Base-by-base conservation (phyloP, 2,329 filamentous ascomycete species). In the Aureobasidium leucospermi region DNA sequence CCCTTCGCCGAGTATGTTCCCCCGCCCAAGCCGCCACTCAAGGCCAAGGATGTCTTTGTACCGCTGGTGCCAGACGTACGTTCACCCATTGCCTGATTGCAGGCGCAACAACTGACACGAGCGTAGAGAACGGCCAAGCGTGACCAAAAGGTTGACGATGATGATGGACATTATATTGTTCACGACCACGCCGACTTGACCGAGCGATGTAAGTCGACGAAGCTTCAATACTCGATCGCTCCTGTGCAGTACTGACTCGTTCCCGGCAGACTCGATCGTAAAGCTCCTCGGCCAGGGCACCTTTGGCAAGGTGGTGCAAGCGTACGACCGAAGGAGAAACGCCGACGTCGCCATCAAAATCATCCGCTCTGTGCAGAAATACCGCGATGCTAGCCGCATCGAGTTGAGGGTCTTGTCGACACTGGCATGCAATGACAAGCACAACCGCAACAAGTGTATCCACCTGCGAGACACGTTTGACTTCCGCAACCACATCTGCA, bases 271-370 rank as follows among this genome's bases (percentile, higher is more conserved):
- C 74, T 85, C 89, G 76, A 93, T 99, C 67, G 80, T 88, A 63
- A 91, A 90, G 67, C 81, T 97, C 31, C 86, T 99, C 11, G 94
- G 94, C 23, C 94, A 99, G 75, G 94, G 94, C 64, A 99, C 94
- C 0, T 99, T 99, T 71, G 94, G 94, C 70, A 99, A 99, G 74
- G 94, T 99, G 15, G 94, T 99, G 16, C 88, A 96, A 73, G 94
- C 94, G 56, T 86, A 84, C 66, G 94, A 99, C 71, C 84, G 84
- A 62, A 83, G 83, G 67, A 86, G 85, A 63, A 87, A 87, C 62
- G 82, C 81, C 66, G 90, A 92, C 71, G 95, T 96, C 65, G 94
- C 94, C 36, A 90, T 99, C 74, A 99, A 99, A 74, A 96, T 99
- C 73, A 97, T 99, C 65, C 87, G 94, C 66, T 96, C 94, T 1